A percentile compares a stretch with the other conserved stretches of the same genome.
phyloP scores from a whole-genome alignment of 1,284 basidiomycete species.

The Heterobasidion parviporum region DNA sequence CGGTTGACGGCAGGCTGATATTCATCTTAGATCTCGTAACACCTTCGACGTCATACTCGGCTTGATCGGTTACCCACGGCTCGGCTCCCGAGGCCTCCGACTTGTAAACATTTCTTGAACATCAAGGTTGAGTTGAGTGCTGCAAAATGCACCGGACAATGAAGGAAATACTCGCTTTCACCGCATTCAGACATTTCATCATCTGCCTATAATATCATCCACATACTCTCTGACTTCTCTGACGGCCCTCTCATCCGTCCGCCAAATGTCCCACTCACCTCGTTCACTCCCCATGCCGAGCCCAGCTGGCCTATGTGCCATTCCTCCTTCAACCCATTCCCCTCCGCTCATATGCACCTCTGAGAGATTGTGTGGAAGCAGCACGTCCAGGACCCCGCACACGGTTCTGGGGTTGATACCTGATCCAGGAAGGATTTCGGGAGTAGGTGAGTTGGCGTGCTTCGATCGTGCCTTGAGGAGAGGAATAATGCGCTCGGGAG shows the following conservation, averaged over 20 bases:
- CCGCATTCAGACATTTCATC: not conserved
- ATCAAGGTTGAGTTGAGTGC: no score
- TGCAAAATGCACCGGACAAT: no score
- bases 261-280: slow-evolving; percentile 62
- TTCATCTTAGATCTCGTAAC: no score
- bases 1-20: no score
- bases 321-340: slow-evolving; percentile 43
- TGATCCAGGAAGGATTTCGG: slow-evolving; percentile 60
- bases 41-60: no score
- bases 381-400: slow-evolving; percentile 32
- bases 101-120: no score
- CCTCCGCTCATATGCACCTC: slow-evolving; percentile 73
- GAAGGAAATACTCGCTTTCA: not conserved
- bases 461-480: slow-evolving; percentile 24
- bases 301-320: slow-evolving; percentile 40
- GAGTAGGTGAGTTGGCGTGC: not conserved
- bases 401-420: slow-evolving; percentile 57
- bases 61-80: no score
- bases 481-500: slow-evolving; percentile 34
- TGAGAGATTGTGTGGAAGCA: slow-evolving; percentile 45
- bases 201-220: slow-evolving; percentile 20
- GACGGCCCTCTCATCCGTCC: slow-evolving; percentile 44
- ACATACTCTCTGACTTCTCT: slow-evolving; percentile 40
- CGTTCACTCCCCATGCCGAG: slow-evolving; percentile 63
- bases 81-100: no score